Conservation (phyloP, 2,329 filamentous ascomycete genomes). For the Calonectria ilicicola region DNA sequence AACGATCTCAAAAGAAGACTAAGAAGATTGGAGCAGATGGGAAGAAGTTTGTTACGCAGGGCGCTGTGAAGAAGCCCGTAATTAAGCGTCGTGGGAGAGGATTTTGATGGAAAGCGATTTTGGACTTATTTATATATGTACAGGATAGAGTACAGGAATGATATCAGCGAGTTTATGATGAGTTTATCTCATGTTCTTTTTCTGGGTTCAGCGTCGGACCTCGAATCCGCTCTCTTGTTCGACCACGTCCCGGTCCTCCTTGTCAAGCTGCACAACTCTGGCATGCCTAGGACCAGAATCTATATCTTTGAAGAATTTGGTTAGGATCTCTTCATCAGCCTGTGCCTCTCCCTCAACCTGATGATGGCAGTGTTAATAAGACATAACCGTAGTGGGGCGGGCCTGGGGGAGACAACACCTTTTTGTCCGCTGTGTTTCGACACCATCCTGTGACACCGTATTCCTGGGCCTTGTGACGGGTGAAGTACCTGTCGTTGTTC, state of each 20-base stretch:
- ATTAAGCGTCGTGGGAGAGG: slow-evolving; percentile 68
- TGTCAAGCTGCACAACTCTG: slow-evolving; percentile 79
- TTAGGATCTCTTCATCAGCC: slow-evolving; percentile 73
- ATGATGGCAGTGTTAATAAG: slow-evolving; percentile 27
- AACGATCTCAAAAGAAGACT: slow-evolving; percentile 57
- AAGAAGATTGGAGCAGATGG: slow-evolving; percentile 50
- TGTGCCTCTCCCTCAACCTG: slow-evolving; percentile 94
- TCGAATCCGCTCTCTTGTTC: slow-evolving; percentile 77
- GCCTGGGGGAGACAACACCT: slow-evolving; percentile 51
- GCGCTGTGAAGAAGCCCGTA: slow-evolving; percentile 72
- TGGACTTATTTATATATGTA: background rate
- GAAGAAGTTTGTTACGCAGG: slow-evolving; percentile 72
- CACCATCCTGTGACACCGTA: slow-evolving; percentile 71
- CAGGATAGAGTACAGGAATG: slow-evolving; percentile 14
- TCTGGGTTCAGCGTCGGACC: slow-evolving; percentile 58
- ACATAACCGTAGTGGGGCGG: background rate
- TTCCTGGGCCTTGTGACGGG: slow-evolving; percentile 62
- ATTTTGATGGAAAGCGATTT: slow-evolving; percentile 52
- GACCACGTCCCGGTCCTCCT: slow-evolving; percentile 72
- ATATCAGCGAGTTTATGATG: background rate
- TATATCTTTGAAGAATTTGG: slow-evolving; percentile 79
- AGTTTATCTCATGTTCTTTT: background rate
- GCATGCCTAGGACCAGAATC: slow-evolving; percentile 80
- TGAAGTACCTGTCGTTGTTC: slow-evolving; percentile 60
- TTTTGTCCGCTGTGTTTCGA: slow-evolving; percentile 67